These are phyloP conservation scores for Paralagenidium karlingii DNA, from an alignment of 352 stramenopile species.

Conservation along the genomic window DNA sequence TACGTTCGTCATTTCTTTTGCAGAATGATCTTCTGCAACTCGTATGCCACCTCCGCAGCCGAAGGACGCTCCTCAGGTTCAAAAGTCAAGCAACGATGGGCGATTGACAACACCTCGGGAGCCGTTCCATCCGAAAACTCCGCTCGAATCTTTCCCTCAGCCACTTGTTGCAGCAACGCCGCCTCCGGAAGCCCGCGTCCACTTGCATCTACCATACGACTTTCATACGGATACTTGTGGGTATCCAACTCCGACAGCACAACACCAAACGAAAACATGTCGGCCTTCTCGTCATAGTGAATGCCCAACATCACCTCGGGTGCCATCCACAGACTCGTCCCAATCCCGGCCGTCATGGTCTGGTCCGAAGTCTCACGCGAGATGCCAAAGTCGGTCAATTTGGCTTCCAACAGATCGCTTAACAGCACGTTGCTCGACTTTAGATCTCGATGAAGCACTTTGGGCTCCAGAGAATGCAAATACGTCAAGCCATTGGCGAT, in stretches of 20 bases:
- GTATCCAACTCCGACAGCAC: slow-evolving; percentile 20
- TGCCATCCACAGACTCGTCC: slow-evolving; percentile 5
- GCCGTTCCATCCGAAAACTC: too few relatives aligned
- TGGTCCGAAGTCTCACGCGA: too few relatives aligned
- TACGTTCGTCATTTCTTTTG: too few relatives aligned
- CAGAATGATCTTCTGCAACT: too few relatives aligned
- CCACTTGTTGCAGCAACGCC: too few relatives aligned
- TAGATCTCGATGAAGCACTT: slow-evolving; percentile 5
- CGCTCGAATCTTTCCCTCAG: too few relatives aligned
- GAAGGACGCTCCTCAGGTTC: too few relatives aligned
- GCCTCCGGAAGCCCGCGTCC: too few relatives aligned
- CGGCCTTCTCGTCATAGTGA: slow-evolving; percentile 24
- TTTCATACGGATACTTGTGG: background rate
- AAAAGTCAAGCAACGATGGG: too few relatives aligned
- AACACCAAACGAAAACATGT: slow-evolving; percentile 53
- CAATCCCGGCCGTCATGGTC: slow-evolving; percentile 6
- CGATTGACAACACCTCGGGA: too few relatives aligned
- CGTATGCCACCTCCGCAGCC: too few relatives aligned
- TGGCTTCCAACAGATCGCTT: slow-evolving; percentile 1
- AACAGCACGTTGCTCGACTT: slow-evolving; percentile 8
- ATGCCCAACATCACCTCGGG: slow-evolving; percentile 14
- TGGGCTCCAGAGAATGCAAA: slow-evolving; percentile 1
- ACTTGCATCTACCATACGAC: too few relatives aligned
- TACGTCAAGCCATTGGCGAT: slow-evolving; percentile 2
- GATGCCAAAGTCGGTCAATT: slow-evolving; percentile 7